Evolutionary conservation across 352 stramenopile genomes (phyloP), one percentile per base, ranked within the genome.

Genomic region (Phytophthora vignae): DNA sequence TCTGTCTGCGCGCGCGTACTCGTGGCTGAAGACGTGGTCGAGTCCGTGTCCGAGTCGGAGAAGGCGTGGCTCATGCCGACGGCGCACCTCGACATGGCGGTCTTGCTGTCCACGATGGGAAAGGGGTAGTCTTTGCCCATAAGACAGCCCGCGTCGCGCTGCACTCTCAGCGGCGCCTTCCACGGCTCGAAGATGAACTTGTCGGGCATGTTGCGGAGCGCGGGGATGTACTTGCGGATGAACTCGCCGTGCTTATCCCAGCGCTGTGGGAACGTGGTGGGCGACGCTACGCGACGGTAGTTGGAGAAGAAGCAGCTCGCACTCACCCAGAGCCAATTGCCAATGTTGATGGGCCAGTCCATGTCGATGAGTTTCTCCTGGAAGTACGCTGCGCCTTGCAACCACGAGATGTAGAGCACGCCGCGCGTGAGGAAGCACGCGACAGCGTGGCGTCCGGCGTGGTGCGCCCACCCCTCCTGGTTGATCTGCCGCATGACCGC

Each of bases 141-240:
- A 29, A 98, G 81, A 69, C 93, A 98, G 3, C 83, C 88, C 21
- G 83, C 85, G 7, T 87, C 78, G 56, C 93, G 82, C 69, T 98
- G 95, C 14, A 98, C 85, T 62, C 77, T 84, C 8, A 92, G 29
- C 2, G 97, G 93, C 11, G 97, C 96, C 48, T 96, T 98, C 98
- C 97, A 99, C 2, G 98, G 98, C 77, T 99, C 96, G 68, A 98
- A 99, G 50, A 99, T 98, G 77, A 98, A 99, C 69, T 98, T 97
- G 11, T 85, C 81, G 4, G 97, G 97, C 67, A 98, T 92, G 12
- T 98, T 87, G 14, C 80, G 79, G 10, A 99, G 87, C 19, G 87
- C 85, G 4, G 96, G 94, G 1, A 99, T 68, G 71, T 93, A 99
- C 69, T 98, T 97, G 54, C 87, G 83, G 65, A 98, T 97, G 67